A percentile compares a stretch with the other conserved stretches of the same genome.
phyloP scores from a whole-genome alignment of 495 filamentous ascomycete species.

The Hypoxylon crocopeplum region DNA sequence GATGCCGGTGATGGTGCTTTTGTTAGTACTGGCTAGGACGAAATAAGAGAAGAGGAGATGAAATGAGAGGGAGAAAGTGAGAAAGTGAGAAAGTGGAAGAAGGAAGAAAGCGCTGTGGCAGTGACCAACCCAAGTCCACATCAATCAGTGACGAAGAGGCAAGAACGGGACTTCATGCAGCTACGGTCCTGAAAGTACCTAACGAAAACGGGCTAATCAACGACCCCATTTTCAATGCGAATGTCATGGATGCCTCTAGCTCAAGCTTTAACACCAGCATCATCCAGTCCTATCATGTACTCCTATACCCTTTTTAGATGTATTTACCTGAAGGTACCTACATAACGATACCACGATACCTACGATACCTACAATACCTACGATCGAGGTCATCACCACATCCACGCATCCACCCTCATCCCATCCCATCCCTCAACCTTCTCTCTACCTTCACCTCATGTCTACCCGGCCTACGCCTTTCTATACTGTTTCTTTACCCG shows the following conservation, averaged over 20 bases:
- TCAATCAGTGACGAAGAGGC: background rate
- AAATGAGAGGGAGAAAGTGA: background rate
- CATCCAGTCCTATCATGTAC: conserved; percentile 15
- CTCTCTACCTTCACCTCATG: conserved; percentile 9
- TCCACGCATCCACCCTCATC: conserved; percentile 1
- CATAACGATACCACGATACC: background rate
- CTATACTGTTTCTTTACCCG: conserved; percentile 9
- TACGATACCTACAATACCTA: too few species aligned
- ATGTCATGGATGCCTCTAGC: background rate
- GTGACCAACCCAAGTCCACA: background rate
- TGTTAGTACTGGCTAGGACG: background rate
- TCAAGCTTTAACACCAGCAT: background rate
- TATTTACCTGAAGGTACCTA: conserved; percentile 15
- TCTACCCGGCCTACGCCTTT: conserved; percentile 5
- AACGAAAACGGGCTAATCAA: conserved; percentile 29
- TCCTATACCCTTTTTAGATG: conserved; percentile 14
- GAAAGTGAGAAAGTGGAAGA: background rate
- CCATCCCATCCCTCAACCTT: conserved; percentile 10
- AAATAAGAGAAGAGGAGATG: background rate
- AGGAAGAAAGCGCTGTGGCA: conserved; percentile 5
- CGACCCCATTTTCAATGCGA: conserved; percentile 27
- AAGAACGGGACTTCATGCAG: conserved; percentile 1
- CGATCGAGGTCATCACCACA: conserved; percentile 30
- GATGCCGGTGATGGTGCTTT: background rate
- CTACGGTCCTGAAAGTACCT: too few species aligned